Evolutionary conservation across 208 protist genomes (phyloP).

Genomic region (Angomonas ambiguus): DNA sequence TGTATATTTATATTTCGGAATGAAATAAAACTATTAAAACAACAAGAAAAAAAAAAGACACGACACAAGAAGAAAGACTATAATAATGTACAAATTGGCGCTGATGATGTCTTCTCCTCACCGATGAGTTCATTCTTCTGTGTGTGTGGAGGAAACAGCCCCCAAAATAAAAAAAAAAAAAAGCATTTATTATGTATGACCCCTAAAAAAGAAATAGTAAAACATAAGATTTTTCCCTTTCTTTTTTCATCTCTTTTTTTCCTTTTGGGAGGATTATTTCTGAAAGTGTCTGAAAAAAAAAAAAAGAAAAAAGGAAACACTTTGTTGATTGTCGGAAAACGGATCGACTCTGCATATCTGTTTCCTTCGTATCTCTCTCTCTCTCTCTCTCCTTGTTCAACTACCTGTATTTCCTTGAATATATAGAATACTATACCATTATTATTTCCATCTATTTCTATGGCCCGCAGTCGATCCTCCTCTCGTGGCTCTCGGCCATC

Average conservation of each 20-base stretch:
- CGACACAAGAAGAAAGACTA: not conserved
- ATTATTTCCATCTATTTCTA: too few species aligned
- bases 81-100: too few species aligned
- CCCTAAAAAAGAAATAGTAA: slow-evolving; percentile 10
- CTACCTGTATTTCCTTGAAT: not conserved
- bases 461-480: not conserved
- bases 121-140: not conserved
- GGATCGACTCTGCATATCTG: too few species aligned
- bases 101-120: too few species aligned
- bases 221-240: slow-evolving; percentile 11
- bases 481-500: slow-evolving; percentile 1
- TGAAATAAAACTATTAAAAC: slow-evolving; percentile 5
- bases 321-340: too few species aligned
- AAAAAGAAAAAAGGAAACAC: not conserved
- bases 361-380: slow-evolving; percentile 7
- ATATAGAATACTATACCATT: slow-evolving; percentile 8
- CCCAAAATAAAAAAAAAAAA: slow-evolving; percentile 12
- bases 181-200: not conserved
- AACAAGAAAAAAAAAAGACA: not conserved
- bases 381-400: not conserved
- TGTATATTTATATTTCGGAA: not conserved
- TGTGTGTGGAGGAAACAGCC: not conserved
- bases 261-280: not conserved
- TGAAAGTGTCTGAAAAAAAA: not conserved
- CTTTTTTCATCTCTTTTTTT: slow-evolving; percentile 10